Evolutionary conservation across 306 rosid species (phyloP), one percentile per base, ranked within the genome.

Genomic region (Citrullus amarus): DNA sequence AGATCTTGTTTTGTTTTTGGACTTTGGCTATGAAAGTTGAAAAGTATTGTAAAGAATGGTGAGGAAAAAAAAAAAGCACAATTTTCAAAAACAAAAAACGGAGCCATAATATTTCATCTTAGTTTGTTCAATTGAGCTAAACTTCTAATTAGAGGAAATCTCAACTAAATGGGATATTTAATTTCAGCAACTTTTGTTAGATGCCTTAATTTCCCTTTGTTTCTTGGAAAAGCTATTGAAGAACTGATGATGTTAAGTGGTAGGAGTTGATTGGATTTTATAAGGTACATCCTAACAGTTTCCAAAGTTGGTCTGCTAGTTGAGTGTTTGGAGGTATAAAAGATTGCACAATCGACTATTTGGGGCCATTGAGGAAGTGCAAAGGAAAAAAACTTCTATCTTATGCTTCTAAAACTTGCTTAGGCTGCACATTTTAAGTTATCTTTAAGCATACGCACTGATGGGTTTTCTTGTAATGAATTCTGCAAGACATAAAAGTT

Each of bases 321-420:
- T 46, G 76, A 20, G 76, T 70, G 18, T 12, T 13, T 34, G 75
- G 28, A 44, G 75, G 56, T 50, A 44, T 69, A 69, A 44, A 12
- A 69, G 75, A 38, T 41, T 44, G 55, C 7, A 44, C 38, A 20
- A 8, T 28, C 15, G 61, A 51, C 43, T 51, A 16, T 44, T 6
- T 12, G 22, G n/a, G n/a, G 20, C 18, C 32, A 9, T 46, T 71
- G 57, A 46, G 22, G 13, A 25, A 71, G 58, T 71, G 55, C 56
- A 71, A 22, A 71, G 57, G 5, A 54, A 71, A 71, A 71, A 8
- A 71, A 51, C 76, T 71, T 71, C 58, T 44, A 44, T 71, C 76
- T 20, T 46, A 46, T 44, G 76, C 57, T 71, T 71, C 76, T 13
- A 71, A 46, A 28, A 15, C 57, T 44, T 71, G 58, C 76, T 71